Evolutionary conservation across 805 yeast species (phyloP).

Genomic region (Saccharomyces jurei): DNA sequence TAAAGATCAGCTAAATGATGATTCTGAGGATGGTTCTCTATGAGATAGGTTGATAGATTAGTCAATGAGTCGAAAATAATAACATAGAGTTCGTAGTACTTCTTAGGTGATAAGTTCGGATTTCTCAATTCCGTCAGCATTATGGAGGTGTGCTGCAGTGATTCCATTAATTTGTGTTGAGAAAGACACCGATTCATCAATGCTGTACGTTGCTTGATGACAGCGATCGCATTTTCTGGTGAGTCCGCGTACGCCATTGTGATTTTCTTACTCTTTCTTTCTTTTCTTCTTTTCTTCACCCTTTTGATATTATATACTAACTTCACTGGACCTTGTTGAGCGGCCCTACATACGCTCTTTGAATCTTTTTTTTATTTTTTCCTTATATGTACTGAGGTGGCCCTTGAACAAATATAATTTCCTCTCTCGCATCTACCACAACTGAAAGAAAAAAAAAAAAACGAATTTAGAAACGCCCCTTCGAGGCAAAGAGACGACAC

Average conservation of each 20-base stretch:
- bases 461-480: neutral
- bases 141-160: slow-evolving; percentile 77
- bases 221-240: neutral
- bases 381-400: neutral
- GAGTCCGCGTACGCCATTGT: neutral
- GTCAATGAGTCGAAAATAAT: slow-evolving; percentile 76
- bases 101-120: slow-evolving; percentile 69
- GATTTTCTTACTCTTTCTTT: neutral
- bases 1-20: slow-evolving; percentile 79
- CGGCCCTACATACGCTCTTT: neutral
- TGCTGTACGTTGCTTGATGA: slow-evolving; percentile 60
- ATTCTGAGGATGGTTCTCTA: slow-evolving; percentile 57
- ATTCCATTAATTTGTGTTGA: slow-evolving; percentile 70
- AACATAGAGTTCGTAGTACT: slow-evolving; percentile 86
- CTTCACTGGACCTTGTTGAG: neutral
- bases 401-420: neutral
- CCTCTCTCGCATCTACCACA: neutral
- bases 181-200: slow-evolving; percentile 71
- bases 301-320: neutral
- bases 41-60: slow-evolving; percentile 53
- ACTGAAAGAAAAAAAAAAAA: neutral
- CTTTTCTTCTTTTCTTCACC: neutral
- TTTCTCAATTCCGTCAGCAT: slow-evolving; percentile 78
- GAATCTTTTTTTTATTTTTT: neutral
- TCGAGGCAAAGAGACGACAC: neutral